Base-by-base conservation (phyloP, 1,284 basidiomycete species). In the Ustilago cynodontis region DNA sequence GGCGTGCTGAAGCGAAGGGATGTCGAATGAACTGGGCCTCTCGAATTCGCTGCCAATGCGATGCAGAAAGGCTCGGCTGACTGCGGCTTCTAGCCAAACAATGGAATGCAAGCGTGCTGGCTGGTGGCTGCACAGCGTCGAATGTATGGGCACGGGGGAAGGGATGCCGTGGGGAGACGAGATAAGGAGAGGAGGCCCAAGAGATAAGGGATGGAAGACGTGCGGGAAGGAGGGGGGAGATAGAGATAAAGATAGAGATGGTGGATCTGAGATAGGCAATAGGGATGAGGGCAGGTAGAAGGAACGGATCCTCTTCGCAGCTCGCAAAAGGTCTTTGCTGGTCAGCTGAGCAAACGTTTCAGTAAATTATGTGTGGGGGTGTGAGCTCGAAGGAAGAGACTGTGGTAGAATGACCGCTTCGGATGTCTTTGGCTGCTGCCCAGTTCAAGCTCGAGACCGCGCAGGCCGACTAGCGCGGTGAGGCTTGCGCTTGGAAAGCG, bases 151-250 rank as follows among this genome's bases (percentile, higher is more conserved):
- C 52, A 70, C 61, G 62, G 63, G 62, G 59, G 61, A 37, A 58
- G 24, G 9, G 22, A n/a, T 50, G 53, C 49, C 62, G 62, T 61
- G 68, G 61, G 62, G 62, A 56, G 24, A n/a, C 47, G 58, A 61
- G 60, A 70, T 70, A 70, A 70, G 67, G 52, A 52, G 24, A 50
- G 49, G 50, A 49, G 29, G 7, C 51, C 57, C 20, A 57, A 59
- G 62, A 71, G 68, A 71, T 71, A 71, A 71, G 62, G 65, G 51
- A 63, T 63, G 66, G 24, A 28, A 56, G 56, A 69, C 55, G 60
- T 43, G 41, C 41, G 35, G 58, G 47, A 33, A 11, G 31, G 31
- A 33, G 31, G 31, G 6, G 35, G 52, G n/a, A n/a, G n/a, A n/a
- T n/a, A 11, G 22, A 24, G 52, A 62, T 47, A 35, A 29, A 39